Evolutionary conservation across 2,329 filamentous ascomycete species (phyloP).

Genomic region (Lachnellula willkommii): DNA sequence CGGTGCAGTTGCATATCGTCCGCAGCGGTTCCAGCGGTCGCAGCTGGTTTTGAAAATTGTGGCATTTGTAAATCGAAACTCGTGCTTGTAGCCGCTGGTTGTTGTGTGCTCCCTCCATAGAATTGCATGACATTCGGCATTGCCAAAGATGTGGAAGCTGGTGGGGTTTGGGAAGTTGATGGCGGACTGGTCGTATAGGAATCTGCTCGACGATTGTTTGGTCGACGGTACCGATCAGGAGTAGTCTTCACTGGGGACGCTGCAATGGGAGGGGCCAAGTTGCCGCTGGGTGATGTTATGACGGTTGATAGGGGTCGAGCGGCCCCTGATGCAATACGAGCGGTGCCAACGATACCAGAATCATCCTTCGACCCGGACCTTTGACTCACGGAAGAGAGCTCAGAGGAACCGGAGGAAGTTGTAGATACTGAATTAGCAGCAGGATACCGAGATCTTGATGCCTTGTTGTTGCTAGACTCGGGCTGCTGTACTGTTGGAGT

Average conservation of each 20-base stretch:
- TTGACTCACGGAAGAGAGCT: slow-evolving; percentile 36
- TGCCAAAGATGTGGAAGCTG: slow-evolving; percentile 44
- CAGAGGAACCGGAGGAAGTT: slow-evolving; percentile 31
- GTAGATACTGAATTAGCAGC: slow-evolving; percentile 49
- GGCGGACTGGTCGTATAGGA: slow-evolving; percentile 29
- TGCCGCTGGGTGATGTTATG: slow-evolving; percentile 42
- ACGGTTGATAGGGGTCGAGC: slow-evolving; percentile 36
- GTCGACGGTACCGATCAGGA: slow-evolving; percentile 78
- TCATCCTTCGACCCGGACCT: slow-evolving; percentile 48
- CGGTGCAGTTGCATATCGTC: slow-evolving; percentile 48
- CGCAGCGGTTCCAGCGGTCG: slow-evolving; percentile 12
- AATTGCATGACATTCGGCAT: slow-evolving; percentile 52
- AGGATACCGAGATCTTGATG: slow-evolving; percentile 39
- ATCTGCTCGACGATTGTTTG: slow-evolving; percentile 47
- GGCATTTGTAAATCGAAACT: slow-evolving; percentile 26
- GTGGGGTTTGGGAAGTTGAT: slow-evolving; percentile 35
- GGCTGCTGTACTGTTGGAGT: slow-evolving; percentile 36
- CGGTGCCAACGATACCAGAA: slow-evolving; percentile 39
- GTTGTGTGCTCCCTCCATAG: slow-evolving; percentile 41
- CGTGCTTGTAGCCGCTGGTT: slow-evolving; percentile 22
- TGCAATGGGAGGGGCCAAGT: slow-evolving; percentile 42
- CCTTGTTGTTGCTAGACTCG: slow-evolving; percentile 28
- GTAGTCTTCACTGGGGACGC: slow-evolving; percentile 57
- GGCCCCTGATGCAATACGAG: slow-evolving; percentile 20
- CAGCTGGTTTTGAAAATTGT: slow-evolving; percentile 19